These are phyloP conservation scores for Dothideomycetes sp. DNA, from an alignment of 2,329 filamentous ascomycete genomes.

Conservation along the genomic window DNA sequence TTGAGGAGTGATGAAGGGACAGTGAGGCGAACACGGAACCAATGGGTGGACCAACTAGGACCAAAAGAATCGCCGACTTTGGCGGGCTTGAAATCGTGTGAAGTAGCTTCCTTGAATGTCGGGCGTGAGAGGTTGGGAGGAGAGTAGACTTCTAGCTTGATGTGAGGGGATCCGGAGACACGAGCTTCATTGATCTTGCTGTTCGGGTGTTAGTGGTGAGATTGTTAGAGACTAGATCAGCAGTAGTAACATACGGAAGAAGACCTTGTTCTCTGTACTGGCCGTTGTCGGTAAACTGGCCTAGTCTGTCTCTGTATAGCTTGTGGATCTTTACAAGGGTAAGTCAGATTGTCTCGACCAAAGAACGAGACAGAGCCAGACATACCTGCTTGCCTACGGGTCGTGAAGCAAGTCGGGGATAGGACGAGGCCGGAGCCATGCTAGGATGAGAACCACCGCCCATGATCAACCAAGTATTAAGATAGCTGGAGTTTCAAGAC, in stretches of 20 bases:
- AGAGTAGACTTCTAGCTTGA: slow-evolving; percentile 80
- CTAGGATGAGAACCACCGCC: slow-evolving; percentile 28
- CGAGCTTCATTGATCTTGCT: slow-evolving; percentile 61
- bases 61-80: slow-evolving; percentile 73
- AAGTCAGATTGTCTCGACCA: background rate
- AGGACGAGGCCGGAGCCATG: slow-evolving; percentile 26
- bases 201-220: background rate
- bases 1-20: slow-evolving; percentile 63
- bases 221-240: background rate
- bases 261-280: slow-evolving; percentile 42
- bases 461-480: slow-evolving; percentile 22
- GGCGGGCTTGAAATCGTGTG: slow-evolving; percentile 60
- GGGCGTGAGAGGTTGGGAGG: slow-evolving; percentile 72
- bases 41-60: slow-evolving; percentile 94
- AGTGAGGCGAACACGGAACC: slow-evolving; percentile 79
- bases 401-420: slow-evolving; percentile 42
- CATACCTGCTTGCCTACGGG: slow-evolving; percentile 57
- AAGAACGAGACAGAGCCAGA: slow-evolving; percentile 24
- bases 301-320: slow-evolving; percentile 77
- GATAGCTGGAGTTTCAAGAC: too few relatives aligned
- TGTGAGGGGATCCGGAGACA: slow-evolving; percentile 60
- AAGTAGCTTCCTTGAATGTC: slow-evolving; percentile 72
- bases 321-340: slow-evolving; percentile 49
- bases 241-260: slow-evolving; percentile 51
- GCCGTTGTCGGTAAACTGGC: slow-evolving; percentile 67